phyloP scores from a whole-genome alignment of 2,329 filamentous ascomycete genomes.

The Calonectria hawksworthii region DNA sequence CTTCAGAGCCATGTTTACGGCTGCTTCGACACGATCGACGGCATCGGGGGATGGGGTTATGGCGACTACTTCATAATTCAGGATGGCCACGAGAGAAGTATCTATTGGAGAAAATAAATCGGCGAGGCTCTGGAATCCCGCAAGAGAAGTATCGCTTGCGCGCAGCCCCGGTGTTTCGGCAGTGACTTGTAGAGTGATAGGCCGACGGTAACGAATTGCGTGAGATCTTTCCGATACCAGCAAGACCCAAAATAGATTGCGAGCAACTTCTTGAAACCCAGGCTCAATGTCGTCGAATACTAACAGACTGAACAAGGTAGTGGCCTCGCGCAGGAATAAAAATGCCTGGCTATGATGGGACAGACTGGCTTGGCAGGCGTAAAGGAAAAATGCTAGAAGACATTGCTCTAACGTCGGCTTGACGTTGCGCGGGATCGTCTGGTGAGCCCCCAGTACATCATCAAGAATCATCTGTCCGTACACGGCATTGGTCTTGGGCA shows the following conservation, averaged over 20 bases:
- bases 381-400: slow-evolving; percentile 59
- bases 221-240: slow-evolving; percentile 60
- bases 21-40: slow-evolving; percentile 53
- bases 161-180: slow-evolving; percentile 51
- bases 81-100: slow-evolving; percentile 57
- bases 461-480: slow-evolving; percentile 57
- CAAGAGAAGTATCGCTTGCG: slow-evolving; percentile 47
- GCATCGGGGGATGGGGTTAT: slow-evolving; percentile 48
- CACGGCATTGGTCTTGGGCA: slow-evolving; percentile 52
- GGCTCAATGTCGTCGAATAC: slow-evolving; percentile 46
- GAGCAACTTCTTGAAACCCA: slow-evolving; percentile 44
- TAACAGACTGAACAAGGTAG: slow-evolving; percentile 55
- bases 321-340: slow-evolving; percentile 58
- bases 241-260: slow-evolving; percentile 60
- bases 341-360: slow-evolving; percentile 61
- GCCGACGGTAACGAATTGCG: slow-evolving; percentile 59
- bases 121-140: slow-evolving; percentile 57
- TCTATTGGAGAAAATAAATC: slow-evolving; percentile 58
- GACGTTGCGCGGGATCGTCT: slow-evolving; percentile 49
- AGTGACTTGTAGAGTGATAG: slow-evolving; percentile 59
- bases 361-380: slow-evolving; percentile 58
- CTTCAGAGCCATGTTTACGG: slow-evolving; percentile 54
- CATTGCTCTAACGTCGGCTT: slow-evolving; percentile 56
- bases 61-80: slow-evolving; percentile 55
- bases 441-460: slow-evolving; percentile 51